phyloP scores from a whole-genome alignment of 1,284 basidiomycete species.

The Kwoniella shivajii region DNA sequence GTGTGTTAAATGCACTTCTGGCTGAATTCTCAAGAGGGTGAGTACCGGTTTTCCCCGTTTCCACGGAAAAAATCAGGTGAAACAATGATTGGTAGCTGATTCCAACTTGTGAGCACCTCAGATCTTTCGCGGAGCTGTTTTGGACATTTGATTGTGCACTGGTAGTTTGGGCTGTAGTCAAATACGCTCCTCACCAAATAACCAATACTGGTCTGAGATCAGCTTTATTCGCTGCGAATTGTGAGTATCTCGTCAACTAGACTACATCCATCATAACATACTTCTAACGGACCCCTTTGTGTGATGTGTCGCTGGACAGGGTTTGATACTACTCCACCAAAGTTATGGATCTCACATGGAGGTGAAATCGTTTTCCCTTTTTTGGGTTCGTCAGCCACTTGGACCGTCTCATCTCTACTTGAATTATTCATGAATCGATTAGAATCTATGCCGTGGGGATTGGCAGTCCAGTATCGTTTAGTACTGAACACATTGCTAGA shows the following conservation, averaged over 20 bases:
- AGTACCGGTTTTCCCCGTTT: conserved; percentile 8
- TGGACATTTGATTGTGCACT: conserved; percentile 42
- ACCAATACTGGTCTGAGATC: conserved; percentile 12
- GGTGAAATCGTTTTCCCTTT: conserved; percentile 35
- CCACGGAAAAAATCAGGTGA: too few relatives aligned
- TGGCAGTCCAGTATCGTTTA: conserved; percentile 32
- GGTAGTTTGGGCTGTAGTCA: conserved; percentile 37
- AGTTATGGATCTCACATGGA: conserved; percentile 33
- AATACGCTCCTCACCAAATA: conserved; percentile 29
- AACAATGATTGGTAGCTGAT: too few relatives aligned
- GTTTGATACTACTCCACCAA: conserved; percentile 32
- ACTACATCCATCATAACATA: too few relatives aligned
- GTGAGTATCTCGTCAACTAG: conserved; percentile 18
- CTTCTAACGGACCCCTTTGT: too few relatives aligned
- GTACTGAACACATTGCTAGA: conserved; percentile 33
- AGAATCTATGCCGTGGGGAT: conserved; percentile 35
- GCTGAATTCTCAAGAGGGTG: conserved; percentile 36
- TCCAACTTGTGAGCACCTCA: too few relatives aligned
- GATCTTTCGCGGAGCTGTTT: conserved; percentile 37
- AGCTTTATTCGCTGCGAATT: conserved; percentile 34
- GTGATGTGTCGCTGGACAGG: conserved; percentile 18
- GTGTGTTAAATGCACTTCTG: conserved; percentile 32
- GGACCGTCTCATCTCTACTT: conserved; percentile 24
- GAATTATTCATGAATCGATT: conserved; percentile 34
- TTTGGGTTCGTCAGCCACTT: conserved; percentile 29